A percentile compares a stretch with the other conserved stretches of the same genome.
These are phyloP conservation scores for Albugo laibachii DNA, from an alignment of 352 stramenopile genomes.

Conservation along the genomic window DNA sequence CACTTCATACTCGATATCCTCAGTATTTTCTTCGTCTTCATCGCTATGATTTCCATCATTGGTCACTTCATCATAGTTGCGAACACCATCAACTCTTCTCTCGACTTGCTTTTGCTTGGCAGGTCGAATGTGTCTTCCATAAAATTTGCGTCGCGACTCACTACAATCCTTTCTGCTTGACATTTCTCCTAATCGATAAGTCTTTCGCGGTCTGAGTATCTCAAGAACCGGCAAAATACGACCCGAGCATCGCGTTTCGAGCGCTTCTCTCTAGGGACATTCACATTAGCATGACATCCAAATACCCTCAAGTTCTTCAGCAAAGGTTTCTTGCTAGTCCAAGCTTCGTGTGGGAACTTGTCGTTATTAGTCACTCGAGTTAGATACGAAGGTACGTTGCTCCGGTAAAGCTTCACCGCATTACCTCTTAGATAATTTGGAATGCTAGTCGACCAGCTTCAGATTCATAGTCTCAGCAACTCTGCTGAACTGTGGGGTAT, in stretches of 20 bases:
- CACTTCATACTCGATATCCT: too few species aligned
- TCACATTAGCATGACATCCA: not conserved
- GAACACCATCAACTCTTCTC: too few species aligned
- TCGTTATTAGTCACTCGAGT: not conserved
- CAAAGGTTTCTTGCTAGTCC: not conserved
- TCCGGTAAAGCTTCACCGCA: conserved; percentile 5
- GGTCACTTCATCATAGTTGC: too few species aligned
- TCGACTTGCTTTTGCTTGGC: not conserved
- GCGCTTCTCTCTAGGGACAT: not conserved
- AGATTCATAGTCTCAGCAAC: conserved; percentile 4
- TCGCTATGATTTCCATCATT: too few species aligned
- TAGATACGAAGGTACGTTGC: conserved; percentile 4
- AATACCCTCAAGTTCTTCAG: conserved; percentile 1
- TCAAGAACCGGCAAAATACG: not conserved
- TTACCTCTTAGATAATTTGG: conserved; percentile 2
- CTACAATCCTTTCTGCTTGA: too few species aligned
- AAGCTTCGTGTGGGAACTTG: not conserved
- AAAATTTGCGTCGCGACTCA: too few species aligned
- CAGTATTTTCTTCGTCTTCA: too few species aligned
- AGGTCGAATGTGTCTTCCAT: too few species aligned
- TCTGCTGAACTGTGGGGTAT: conserved; percentile 8
- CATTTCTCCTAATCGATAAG: too few species aligned
- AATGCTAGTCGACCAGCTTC: not conserved
- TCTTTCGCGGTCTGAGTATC: not conserved
- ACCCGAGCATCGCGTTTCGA: not conserved